Evolutionary conservation across 495 filamentous ascomycete genomes (phyloP), one percentile per base, ranked within the genome.

Genomic region (Penicillium crystallinum): DNA sequence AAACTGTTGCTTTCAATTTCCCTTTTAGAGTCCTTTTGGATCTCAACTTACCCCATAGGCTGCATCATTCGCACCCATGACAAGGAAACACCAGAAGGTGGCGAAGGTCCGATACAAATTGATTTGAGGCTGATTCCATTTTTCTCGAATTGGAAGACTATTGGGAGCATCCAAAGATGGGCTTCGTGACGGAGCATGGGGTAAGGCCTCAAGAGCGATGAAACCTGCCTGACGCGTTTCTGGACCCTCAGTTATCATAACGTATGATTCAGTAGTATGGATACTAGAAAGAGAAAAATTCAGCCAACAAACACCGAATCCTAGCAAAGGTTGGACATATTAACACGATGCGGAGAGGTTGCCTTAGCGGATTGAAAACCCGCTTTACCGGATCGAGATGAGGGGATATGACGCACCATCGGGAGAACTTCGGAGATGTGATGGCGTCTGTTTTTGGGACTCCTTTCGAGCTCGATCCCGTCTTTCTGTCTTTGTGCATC

Each of bases 31-130:
- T 29, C n/a, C 27, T 25, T 27, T 31, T 1, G 19, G 21, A 23
- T 25, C 14, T 27, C 31, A 33, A 63, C 82, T 75, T 70, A 89
- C 87, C 37, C 89, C 89, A 57, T 86, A 86, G 1, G 86, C 86
- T 17, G 84, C 86, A 73, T 96, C 90, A 64, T 89, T 93, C 59
- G 81, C 77, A 6, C 90, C 90, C 81, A 93, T 84, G 5, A 89
- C 79, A 12, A 89, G 70, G 59, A 96, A 93, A 40, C 70, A 74
- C 75, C 81, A 88, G 56, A 88, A 83, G n/a, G 85, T 83, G 3
- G 84, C 68, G 23, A 83, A 65, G 7, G 82, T 76, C 15, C 89
- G 80, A 55, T 71, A 82, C 11, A 84, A 72, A 68, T 91, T 93
- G 17, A 74, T 73, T 10, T 73, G 67, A 2, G 87, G 79, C 23